Base-by-base conservation (phyloP, 371 early-diverging fungal genomes). In the Mucor circinelloides region DNA sequence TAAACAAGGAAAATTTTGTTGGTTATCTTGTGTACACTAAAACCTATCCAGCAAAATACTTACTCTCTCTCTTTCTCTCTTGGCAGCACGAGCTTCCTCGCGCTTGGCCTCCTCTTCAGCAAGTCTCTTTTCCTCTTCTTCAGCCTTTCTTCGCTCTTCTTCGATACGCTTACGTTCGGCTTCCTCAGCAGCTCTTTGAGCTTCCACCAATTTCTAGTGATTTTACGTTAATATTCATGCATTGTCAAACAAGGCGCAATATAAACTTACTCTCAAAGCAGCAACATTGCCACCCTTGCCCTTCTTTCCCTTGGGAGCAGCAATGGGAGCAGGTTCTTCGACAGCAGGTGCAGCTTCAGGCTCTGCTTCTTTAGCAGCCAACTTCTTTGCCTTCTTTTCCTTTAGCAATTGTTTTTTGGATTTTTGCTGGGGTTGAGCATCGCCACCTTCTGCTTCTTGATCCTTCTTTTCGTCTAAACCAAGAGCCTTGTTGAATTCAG, bases 181-280 rank as follows among this genome's bases (percentile, higher is more conserved):
- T 69, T 84, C 86, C 63, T 86, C 80, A 27, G 82, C 83, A 64
- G 80, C 80, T 65, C 78, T 75, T 66, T 83, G 84, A 30, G 81
- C 81, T 58, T 83, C 84, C 21, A 83, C 66, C 77, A 80, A 69
- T 79, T 83, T 83, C 83, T 83, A 75, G 10, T 30, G 40, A 54
- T 1, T 7, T 46, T 25, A 40, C 34, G 6, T 30, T 25, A 17
- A 50, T 6, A 61, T 28, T 6, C 19, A 30, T 42, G 23, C 23
- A 25, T 12, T 25, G 4, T 3, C 19, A 55, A 50, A 2, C 12
- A 36, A 30, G 10, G 31, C 32, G 5, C 61, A 30, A 13, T 31
- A 28, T 19, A 46, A 46, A 19, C 78, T 69, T 80, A 83, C 83
- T 77, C 84, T 72, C 31, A 83, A 70, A 61, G 84, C 84, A 64